Percentiles rank a stretch among this genome's conserved stretches.
These are phyloP conservation scores for Hypericum perforatum DNA, from an alignment of 345 rosid species.

Conservation along the genomic window DNA sequence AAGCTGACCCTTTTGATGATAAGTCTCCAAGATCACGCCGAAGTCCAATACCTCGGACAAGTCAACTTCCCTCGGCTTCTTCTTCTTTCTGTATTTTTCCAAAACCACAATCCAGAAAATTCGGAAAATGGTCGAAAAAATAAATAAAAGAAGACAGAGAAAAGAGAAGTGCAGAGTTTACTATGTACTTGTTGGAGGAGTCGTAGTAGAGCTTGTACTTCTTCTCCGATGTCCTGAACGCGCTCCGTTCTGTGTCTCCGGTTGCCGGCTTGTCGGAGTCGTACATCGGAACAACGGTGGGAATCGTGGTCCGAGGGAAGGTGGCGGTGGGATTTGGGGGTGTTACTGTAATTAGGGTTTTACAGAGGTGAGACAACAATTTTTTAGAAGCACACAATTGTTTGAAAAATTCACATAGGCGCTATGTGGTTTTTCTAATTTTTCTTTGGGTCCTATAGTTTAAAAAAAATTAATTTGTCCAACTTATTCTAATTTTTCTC, in stretches of 20 bases:
- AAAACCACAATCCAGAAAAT: neutral
- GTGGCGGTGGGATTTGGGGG: too few relatives aligned
- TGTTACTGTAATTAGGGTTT: too few relatives aligned
- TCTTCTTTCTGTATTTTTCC: constrained; percentile 41
- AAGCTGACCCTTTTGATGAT: constrained; percentile 30
- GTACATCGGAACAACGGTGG: constrained; percentile 34
- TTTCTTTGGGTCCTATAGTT: too few relatives aligned
- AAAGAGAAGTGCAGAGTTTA: neutral
- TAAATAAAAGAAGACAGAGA: neutral
- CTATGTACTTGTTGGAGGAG: constrained; percentile 48
- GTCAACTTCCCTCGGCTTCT: constrained; percentile 64
- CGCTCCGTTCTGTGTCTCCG: constrained; percentile 58
- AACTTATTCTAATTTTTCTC: too few relatives aligned
- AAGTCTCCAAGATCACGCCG: constrained; percentile 33
- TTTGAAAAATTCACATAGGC: too few relatives aligned
- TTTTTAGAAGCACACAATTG: too few relatives aligned
- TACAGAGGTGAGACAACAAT: too few relatives aligned
- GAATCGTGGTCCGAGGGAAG: too few relatives aligned
- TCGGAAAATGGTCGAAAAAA: neutral
- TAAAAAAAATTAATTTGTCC: too few relatives aligned
- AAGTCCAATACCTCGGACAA: constrained; percentile 67
- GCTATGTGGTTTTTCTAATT: too few relatives aligned
- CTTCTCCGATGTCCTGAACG: constrained; percentile 86
- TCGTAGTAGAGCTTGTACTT: constrained; percentile 76
- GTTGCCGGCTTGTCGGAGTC: constrained; percentile 31